Conservation (phyloP, 75 land plant genomes). For the Gnetum montanum region DNA sequence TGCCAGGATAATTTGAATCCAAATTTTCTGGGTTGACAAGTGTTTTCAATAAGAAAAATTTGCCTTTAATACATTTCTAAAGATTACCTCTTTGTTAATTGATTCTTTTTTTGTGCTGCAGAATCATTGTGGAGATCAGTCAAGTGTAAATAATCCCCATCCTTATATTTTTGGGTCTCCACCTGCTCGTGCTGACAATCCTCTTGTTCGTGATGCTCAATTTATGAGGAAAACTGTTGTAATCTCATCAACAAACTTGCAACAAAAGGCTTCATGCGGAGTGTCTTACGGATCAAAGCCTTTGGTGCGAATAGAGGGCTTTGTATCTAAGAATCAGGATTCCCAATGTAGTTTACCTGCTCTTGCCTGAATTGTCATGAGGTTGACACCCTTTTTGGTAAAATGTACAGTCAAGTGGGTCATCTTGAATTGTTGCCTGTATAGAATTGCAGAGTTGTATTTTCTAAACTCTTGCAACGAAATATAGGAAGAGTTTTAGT, state of each 20-base stretch:
- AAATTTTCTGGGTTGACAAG: not conserved
- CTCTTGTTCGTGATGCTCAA: conserved; percentile 13
- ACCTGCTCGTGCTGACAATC: conserved; percentile 11
- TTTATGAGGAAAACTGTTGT: conserved; percentile 3
- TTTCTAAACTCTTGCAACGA: too few species aligned
- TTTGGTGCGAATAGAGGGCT: conserved; percentile 14
- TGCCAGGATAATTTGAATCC: not conserved
- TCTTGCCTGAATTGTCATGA: conserved; percentile 7
- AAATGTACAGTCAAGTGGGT: too few species aligned
- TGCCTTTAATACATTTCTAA: not conserved
- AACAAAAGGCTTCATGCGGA: conserved; percentile 10
- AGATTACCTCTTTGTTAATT: not conserved
- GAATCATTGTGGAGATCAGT: not conserved
- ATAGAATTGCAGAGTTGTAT: too few species aligned
- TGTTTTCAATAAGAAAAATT: not conserved
- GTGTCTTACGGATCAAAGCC: conserved; percentile 12
- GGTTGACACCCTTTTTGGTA: too few species aligned
- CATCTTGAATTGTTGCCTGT: too few species aligned
- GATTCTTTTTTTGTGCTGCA: not conserved
- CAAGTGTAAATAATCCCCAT: conserved; percentile 6
- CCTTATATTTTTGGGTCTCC: conserved; percentile 11
- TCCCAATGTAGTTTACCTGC: conserved; percentile 3
- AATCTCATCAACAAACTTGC: not conserved
- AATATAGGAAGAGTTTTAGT: too few species aligned
- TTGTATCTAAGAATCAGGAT: conserved; percentile 1